These are phyloP conservation scores for Komagataella kurtzmanii DNA, from an alignment of 805 yeast species.

Conservation along the genomic window DNA sequence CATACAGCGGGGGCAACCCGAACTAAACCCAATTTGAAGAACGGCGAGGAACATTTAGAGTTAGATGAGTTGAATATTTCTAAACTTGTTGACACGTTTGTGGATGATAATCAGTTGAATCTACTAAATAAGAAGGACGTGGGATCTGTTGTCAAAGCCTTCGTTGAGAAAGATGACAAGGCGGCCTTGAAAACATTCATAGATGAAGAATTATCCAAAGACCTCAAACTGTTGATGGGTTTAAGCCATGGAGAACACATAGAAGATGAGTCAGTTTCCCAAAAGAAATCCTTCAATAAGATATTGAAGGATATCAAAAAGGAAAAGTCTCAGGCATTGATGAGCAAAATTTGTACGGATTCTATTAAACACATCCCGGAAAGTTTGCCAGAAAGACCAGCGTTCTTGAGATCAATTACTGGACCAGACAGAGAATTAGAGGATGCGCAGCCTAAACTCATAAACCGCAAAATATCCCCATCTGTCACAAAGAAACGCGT, in stretches of 20 bases:
- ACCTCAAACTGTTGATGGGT: slow-evolving; percentile 32
- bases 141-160: slow-evolving; percentile 55
- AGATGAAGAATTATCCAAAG: slow-evolving; percentile 38
- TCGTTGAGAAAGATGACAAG: slow-evolving; percentile 77
- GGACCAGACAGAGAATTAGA: background rate
- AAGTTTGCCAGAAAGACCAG: background rate
- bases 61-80: slow-evolving; percentile 37
- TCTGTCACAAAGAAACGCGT: background rate
- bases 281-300: slow-evolving; percentile 22
- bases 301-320: slow-evolving; percentile 28
- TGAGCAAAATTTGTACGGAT: background rate
- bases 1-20: slow-evolving; percentile 3
- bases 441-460: background rate
- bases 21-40: background rate
- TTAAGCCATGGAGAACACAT: slow-evolving; percentile 27
- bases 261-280: slow-evolving; percentile 8
- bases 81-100: slow-evolving; percentile 45
- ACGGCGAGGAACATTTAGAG: slow-evolving; percentile 10
- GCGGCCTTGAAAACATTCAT: slow-evolving; percentile 52
- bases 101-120: slow-evolving; percentile 50
- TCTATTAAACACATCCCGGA: background rate
- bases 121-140: slow-evolving; percentile 68
- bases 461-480: background rate
- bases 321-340: slow-evolving; percentile 7
- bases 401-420: background rate